Conservation (phyloP, 768 basidiomycete species). For the Russula dissimulans region DNA sequence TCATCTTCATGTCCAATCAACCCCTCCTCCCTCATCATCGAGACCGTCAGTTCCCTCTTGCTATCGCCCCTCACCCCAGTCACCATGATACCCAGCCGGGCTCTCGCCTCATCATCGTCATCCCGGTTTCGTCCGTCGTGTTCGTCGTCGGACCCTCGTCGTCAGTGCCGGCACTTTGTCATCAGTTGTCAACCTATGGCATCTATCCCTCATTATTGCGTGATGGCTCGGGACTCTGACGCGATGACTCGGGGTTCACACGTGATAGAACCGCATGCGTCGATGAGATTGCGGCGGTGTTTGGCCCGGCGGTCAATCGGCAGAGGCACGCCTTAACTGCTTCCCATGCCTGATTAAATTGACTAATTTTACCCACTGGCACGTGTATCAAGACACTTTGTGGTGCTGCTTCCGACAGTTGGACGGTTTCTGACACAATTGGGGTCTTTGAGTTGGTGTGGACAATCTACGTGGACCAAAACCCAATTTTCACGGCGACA, state of each 20-base stretch:
- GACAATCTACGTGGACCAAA: too few species aligned
- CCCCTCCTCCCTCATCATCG: not conserved
- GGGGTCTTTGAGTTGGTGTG: not conserved
- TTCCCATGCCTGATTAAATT: not conserved
- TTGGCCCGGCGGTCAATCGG: not conserved
- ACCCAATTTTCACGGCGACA: not conserved
- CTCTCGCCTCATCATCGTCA: not conserved
- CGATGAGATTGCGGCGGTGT: not conserved
- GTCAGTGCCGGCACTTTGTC: not conserved
- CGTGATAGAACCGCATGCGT: not conserved
- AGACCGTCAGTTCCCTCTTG: not conserved
- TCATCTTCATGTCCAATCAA: not conserved
- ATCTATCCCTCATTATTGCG: conserved; percentile 2
- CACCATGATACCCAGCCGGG: not conserved
- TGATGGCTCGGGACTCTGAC: conserved; percentile 19
- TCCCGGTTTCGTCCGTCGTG: not conserved
- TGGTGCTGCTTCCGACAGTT: not conserved
- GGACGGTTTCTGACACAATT: not conserved
- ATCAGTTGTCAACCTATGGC: not conserved
- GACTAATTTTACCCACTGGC: not conserved
- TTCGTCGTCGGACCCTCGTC: not conserved
- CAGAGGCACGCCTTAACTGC: not conserved
- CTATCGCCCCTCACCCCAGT: not conserved
- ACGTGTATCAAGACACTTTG: not conserved
- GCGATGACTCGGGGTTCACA: conserved; percentile 14